A percentile compares a stretch with the other conserved stretches of the same genome.
Evolutionary conservation across 1,139 yeast genomes (phyloP).

Genomic region (Meyerozyma athensensis): DNA sequence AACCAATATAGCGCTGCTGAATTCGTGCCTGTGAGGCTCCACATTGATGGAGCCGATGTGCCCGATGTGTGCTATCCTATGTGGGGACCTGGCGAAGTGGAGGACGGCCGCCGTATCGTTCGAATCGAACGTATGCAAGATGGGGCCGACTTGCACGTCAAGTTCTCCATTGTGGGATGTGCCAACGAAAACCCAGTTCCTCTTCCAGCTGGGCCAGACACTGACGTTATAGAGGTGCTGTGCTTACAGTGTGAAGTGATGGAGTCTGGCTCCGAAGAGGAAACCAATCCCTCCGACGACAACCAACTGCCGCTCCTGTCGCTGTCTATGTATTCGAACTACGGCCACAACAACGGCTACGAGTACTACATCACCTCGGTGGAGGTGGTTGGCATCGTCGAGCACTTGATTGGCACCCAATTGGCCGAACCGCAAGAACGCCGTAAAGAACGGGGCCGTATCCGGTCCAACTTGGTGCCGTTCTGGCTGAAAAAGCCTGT

Average conservation of each 20-base stretch:
- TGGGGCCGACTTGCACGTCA: slow-evolving; percentile 41
- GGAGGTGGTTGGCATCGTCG: slow-evolving; percentile 62
- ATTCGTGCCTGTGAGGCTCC: slow-evolving; percentile 44
- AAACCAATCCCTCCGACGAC: slow-evolving; percentile 11
- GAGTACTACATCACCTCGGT: slow-evolving; percentile 60
- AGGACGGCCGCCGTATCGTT: slow-evolving; percentile 52
- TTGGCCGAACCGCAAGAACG: slow-evolving; percentile 44
- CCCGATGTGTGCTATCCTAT: slow-evolving; percentile 45
- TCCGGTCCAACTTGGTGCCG: slow-evolving; percentile 62
- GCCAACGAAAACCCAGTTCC: slow-evolving; percentile 45
- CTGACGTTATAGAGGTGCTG: slow-evolving; percentile 54
- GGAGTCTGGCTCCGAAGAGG: slow-evolving; percentile 33
- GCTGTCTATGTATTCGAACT: slow-evolving; percentile 12
- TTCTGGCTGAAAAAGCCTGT: slow-evolving; percentile 63
- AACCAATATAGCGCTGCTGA: slow-evolving; percentile 26
- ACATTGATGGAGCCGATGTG: slow-evolving; percentile 39
- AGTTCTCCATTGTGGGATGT: slow-evolving; percentile 49
- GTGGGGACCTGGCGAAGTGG: slow-evolving; percentile 44
- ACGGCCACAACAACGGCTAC: slow-evolving; percentile 13
- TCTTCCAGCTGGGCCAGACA: slow-evolving; percentile 31
- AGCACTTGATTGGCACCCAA: slow-evolving; percentile 50
- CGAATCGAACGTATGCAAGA: slow-evolving; percentile 52
- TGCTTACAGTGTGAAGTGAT: slow-evolving; percentile 46
- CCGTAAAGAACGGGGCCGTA: slow-evolving; percentile 58
- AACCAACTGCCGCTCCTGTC: slow-evolving; percentile 10